Conservation (phyloP, 495 filamentous ascomycete species). For the Penicillium paxilli region DNA sequence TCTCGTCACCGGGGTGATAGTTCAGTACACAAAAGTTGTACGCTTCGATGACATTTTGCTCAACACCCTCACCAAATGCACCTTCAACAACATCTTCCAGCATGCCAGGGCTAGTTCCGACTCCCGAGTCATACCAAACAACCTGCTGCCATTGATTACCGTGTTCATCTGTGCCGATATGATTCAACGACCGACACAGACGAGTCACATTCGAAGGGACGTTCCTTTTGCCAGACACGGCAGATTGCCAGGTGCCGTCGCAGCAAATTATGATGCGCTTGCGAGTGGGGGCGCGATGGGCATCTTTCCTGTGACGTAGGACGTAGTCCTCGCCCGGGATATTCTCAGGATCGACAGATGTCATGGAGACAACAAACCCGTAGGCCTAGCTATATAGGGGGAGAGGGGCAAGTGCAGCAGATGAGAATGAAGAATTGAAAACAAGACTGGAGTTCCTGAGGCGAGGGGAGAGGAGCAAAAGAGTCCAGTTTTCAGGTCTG, state of each 20-base stretch:
- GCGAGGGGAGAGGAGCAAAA: not conserved
- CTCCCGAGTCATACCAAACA: conserved; percentile 24
- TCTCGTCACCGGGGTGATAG: conserved; percentile 51
- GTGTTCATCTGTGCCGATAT: conserved; percentile 1
- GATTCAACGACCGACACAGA: conserved; percentile 12
- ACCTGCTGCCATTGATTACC: conserved; percentile 18
- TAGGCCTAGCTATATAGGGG: too few relatives aligned
- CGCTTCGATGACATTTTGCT: not conserved
- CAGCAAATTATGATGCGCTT: conserved; percentile 24
- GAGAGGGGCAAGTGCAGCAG: not conserved
- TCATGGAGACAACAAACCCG: not conserved
- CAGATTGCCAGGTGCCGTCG: conserved; percentile 23
- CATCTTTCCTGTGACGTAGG: not conserved
- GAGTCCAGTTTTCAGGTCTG: conserved; percentile 1
- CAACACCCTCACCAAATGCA: not conserved
- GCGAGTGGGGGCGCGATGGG: not conserved
- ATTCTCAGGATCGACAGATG: not conserved
- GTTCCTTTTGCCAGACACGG: conserved; percentile 13
- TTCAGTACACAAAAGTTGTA: conserved; percentile 25
- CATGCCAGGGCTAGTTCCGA: conserved; percentile 7
- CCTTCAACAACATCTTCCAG: conserved; percentile 1
- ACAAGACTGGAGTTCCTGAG: not conserved
- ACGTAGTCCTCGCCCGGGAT: conserved; percentile 6
- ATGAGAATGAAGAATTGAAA: conserved; percentile 1
- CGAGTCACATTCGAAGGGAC: conserved; percentile 21